phyloP scores from a whole-genome alignment of 768 basidiomycete genomes.

The Lactifluus subvellereus region DNA sequence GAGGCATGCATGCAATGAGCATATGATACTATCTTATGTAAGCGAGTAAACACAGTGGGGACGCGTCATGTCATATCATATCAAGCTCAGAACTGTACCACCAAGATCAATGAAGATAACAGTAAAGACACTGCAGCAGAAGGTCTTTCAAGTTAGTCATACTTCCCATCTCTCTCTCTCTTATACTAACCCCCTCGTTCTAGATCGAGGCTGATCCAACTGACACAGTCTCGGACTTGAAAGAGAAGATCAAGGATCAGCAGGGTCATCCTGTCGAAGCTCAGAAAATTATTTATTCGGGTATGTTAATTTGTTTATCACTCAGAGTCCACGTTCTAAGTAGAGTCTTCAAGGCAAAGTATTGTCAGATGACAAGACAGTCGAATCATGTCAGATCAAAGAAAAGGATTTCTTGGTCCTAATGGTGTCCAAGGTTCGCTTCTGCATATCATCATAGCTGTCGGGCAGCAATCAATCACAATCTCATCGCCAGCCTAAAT shows the following conservation, averaged over 20 bases:
- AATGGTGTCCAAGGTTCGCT: slow-evolving; percentile 89
- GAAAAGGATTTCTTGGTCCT: slow-evolving; percentile 99
- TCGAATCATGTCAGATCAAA: slow-evolving; percentile 86
- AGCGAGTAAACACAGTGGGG: not conserved
- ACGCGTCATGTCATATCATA: slow-evolving; percentile 1
- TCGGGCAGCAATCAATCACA: not conserved
- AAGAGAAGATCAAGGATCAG: slow-evolving; percentile 70
- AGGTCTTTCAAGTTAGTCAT: slow-evolving; percentile 66
- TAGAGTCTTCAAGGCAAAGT: slow-evolving; percentile 67
- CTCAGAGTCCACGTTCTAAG: slow-evolving; percentile 14
- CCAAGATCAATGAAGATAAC: slow-evolving; percentile 75
- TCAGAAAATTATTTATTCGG: slow-evolving; percentile 95
- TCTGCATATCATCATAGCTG: not conserved
- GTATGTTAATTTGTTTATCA: slow-evolving; percentile 38
- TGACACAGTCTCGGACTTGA: slow-evolving; percentile 73
- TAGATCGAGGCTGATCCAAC: slow-evolving; percentile 73
- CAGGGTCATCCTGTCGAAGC: slow-evolving; percentile 68
- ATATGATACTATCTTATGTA: not conserved
- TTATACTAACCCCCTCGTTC: not conserved
- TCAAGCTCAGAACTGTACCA: not conserved
- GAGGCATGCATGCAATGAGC: too few relatives aligned
- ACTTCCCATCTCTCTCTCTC: not conserved
- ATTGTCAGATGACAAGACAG: slow-evolving; percentile 78
- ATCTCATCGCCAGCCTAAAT: slow-evolving; percentile 45
- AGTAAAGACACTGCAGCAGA: slow-evolving; percentile 92